Evolutionary conservation across 768 basidiomycete genomes (phyloP).

Genomic region (Cubamyces sp.): DNA sequence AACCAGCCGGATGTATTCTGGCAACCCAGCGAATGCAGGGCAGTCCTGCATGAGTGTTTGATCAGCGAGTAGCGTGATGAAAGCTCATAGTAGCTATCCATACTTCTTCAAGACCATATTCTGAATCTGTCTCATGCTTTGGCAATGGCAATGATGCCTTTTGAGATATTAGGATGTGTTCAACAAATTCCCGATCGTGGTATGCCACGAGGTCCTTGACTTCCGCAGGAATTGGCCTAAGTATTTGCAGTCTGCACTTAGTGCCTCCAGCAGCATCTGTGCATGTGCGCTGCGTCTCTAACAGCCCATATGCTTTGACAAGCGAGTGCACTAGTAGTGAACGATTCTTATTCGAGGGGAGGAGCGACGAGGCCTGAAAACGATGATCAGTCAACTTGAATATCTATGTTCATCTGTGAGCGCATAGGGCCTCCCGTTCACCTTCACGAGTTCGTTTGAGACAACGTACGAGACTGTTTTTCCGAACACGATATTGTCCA

Average conservation of each 20-base stretch:
- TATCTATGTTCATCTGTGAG: too few relatives aligned
- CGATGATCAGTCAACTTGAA: not conserved
- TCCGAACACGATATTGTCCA: too few relatives aligned
- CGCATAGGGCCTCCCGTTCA: constrained; percentile 23
- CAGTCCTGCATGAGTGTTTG: constrained; percentile 62
- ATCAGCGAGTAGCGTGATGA: not conserved
- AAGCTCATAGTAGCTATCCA: constrained; percentile 18
- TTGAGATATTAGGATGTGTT: constrained; percentile 48
- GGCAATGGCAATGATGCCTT: not conserved
- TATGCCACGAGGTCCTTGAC: constrained; percentile 63
- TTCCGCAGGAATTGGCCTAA: constrained; percentile 59
- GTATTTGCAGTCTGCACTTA: constrained; percentile 38
- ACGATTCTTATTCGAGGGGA: constrained; percentile 72
- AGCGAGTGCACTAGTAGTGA: constrained; percentile 71
- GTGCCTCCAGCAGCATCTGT: constrained; percentile 13
- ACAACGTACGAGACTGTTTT: constrained; percentile 46
- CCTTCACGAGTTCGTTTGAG: constrained; percentile 62
- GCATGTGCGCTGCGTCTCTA: constrained; percentile 38
- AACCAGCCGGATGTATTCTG: constrained; percentile 69
- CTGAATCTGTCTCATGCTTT: constrained; percentile 19
- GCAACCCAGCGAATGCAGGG: constrained; percentile 71
- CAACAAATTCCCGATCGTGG: constrained; percentile 74
- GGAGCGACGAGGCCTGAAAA: constrained; percentile 51
- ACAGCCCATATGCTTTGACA: constrained; percentile 54
- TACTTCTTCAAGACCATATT: constrained; percentile 68